Evolutionary conservation across 202 grass and related monocot genomes (phyloP).

Genomic region (Zizania palustris): DNA sequence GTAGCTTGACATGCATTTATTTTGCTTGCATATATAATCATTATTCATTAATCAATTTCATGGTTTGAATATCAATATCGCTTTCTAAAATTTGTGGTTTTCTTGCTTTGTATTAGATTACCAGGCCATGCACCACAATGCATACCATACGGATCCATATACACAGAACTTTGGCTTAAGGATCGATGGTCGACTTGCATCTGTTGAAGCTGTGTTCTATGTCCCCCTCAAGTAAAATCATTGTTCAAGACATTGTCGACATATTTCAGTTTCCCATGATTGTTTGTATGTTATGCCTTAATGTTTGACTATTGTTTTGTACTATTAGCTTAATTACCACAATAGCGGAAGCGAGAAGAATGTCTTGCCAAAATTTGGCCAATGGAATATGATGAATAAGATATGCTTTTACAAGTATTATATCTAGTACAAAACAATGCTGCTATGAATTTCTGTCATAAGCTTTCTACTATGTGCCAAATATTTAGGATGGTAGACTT

Average conservation of each 20-base stretch:
- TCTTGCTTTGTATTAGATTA: constrained; percentile 29
- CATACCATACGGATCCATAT: constrained; percentile 66
- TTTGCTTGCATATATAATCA: neutral
- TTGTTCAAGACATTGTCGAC: constrained; percentile 8
- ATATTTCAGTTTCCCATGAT: constrained; percentile 13
- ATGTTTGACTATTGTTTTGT: constrained; percentile 32
- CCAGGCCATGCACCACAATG: constrained; percentile 65
- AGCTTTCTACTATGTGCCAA: constrained; percentile 71
- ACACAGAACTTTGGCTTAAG: constrained; percentile 69
- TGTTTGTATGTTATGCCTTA: constrained; percentile 26
- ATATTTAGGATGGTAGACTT: constrained; percentile 70
- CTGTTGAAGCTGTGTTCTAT: constrained; percentile 69
- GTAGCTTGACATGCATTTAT: constrained; percentile 8
- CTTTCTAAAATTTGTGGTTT: neutral
- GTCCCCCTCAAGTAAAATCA: constrained; percentile 59
- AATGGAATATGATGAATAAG: constrained; percentile 90
- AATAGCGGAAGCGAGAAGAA: constrained; percentile 75
- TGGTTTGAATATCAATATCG: neutral
- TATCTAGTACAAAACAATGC: constrained; percentile 52
- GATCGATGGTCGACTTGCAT: constrained; percentile 58
- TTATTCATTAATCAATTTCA: neutral
- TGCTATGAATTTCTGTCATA: constrained; percentile 60
- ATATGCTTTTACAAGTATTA: constrained; percentile 38
- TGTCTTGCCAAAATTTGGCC: constrained; percentile 64
- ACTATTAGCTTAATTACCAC: constrained; percentile 59